Base-by-base conservation (phyloP, 129 eudicot genomes). In the Chrysanthemum makinoi region DNA sequence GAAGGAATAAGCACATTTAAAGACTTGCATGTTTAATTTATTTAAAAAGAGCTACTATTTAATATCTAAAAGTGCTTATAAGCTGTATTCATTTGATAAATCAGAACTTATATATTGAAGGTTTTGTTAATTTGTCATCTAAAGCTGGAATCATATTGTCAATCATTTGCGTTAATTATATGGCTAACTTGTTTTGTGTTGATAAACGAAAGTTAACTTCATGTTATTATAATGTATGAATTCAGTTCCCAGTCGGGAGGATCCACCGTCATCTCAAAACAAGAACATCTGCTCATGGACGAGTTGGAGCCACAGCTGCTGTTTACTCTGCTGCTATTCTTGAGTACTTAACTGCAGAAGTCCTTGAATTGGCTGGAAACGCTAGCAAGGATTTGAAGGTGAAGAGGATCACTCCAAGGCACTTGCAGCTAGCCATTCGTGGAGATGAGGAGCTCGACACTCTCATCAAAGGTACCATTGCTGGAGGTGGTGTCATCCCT, bases 401-500 rank as follows among this genome's bases (percentile, higher is more conserved):
- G 76, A 89, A 89, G 84, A 87, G 96, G 57, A 89, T 89, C 52
- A 89, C 96, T 5, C 96, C 96, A 6, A 81, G 96, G 72, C 96
- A 89, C 69, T 65, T 89, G 72, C 96, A 89, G 72, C 75, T 89
- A 39, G 96, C 96, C 46, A 89, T 89, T 61, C 89, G 96, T n/a
- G 96, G 96, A 15, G 96, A 89, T 30, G 96, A 89, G 62, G 96
- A 89, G 68, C 94, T 89, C 0, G 96, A 89, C 65, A 86, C 96
- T 39, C 93, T 89, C 65, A 89, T 89, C 83, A 89, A 89, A 77
- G 94, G 94, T 1, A 89, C 96, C 76, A 89, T 87, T 73, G 96
- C 96, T 28, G 96, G 96, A 17, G 96, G 96, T 63, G 96, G 96
- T 74, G 96, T 90, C n/a, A 90, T 90, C n/a, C 96, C 96, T 72